Evolutionary conservation across 2,329 filamentous ascomycete genomes (phyloP).

Genomic region (Scedosporium aurantiacum): DNA sequence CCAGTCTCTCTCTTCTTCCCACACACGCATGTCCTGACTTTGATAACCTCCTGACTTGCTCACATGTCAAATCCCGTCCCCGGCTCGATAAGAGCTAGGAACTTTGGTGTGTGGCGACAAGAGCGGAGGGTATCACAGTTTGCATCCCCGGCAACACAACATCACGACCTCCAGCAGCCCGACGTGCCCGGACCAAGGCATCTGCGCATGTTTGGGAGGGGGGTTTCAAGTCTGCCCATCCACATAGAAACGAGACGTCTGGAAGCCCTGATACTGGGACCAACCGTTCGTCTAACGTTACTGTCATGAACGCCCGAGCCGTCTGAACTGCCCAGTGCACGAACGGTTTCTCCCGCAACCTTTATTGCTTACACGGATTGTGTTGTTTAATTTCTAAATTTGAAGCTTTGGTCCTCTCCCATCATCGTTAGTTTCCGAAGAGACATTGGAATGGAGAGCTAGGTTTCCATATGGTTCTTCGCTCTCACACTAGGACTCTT

Average conservation of each 20-base stretch:
- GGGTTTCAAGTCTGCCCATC: neutral
- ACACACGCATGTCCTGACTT: neutral
- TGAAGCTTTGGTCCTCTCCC: neutral
- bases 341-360: neutral
- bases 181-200: neutral
- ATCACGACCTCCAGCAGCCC: neutral
- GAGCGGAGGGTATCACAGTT: neutral
- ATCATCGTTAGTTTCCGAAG: neutral
- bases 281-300: conserved; percentile 1
- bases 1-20: neutral
- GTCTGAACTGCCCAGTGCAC: neutral
- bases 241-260: neutral
- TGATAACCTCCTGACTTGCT: neutral
- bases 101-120: neutral
- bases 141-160: neutral
- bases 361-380: neutral
- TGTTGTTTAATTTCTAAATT: no score
- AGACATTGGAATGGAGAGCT: neutral
- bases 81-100: neutral
- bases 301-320: neutral
- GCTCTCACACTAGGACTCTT: no score
- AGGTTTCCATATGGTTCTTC: neutral
- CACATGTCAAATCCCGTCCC: neutral
- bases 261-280: neutral
- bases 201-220: neutral